A percentile compares a stretch with the other conserved stretches of the same genome.
These are phyloP conservation scores for Elaeis oleifera DNA, from an alignment of 202 grass and related monocot genomes.

Conservation along the genomic window DNA sequence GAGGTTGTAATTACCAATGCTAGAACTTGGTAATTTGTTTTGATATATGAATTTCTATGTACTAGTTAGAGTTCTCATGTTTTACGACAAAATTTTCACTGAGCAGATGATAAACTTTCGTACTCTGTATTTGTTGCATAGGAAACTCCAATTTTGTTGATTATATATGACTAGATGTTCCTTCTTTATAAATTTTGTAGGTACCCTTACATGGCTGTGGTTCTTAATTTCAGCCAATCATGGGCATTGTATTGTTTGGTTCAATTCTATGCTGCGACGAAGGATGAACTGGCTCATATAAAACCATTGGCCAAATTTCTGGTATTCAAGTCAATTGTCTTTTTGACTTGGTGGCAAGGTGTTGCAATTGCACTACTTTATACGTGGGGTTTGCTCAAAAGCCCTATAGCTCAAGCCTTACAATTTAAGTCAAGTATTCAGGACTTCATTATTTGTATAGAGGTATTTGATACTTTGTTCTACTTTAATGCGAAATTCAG, in stretches of 20 bases:
- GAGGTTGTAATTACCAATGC: too few species aligned
- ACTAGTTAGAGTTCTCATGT: too few species aligned
- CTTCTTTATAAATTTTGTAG: constrained; percentile 31
- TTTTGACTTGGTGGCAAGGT: constrained; percentile 99
- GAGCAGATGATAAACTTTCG: too few species aligned
- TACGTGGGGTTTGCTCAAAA: constrained; percentile 64
- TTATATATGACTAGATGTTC: not conserved
- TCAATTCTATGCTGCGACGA: constrained; percentile 83
- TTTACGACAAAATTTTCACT: too few species aligned
- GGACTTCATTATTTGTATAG: constrained; percentile 98
- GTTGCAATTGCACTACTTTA: constrained; percentile 76
- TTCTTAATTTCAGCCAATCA: constrained; percentile 92
- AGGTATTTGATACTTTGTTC: constrained; percentile 36
- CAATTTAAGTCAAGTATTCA: constrained; percentile 94
- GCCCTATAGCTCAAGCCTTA: constrained; percentile 74
- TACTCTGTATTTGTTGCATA: too few species aligned
- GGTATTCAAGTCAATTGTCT: constrained; percentile 90
- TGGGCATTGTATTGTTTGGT: constrained; percentile 95
- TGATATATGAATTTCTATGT: too few species aligned
- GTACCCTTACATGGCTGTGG: constrained; percentile 87
- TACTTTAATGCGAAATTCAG: too few species aligned
- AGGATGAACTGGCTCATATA: constrained; percentile 90
- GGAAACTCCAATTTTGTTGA: not conserved
- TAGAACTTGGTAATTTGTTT: too few species aligned
- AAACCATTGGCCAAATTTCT: constrained; percentile 90